Percentiles rank a stretch among this genome's conserved stretches.
phyloP scores from a whole-genome alignment of 2,329 filamentous ascomycete species.

The Didymella keratinophila region DNA sequence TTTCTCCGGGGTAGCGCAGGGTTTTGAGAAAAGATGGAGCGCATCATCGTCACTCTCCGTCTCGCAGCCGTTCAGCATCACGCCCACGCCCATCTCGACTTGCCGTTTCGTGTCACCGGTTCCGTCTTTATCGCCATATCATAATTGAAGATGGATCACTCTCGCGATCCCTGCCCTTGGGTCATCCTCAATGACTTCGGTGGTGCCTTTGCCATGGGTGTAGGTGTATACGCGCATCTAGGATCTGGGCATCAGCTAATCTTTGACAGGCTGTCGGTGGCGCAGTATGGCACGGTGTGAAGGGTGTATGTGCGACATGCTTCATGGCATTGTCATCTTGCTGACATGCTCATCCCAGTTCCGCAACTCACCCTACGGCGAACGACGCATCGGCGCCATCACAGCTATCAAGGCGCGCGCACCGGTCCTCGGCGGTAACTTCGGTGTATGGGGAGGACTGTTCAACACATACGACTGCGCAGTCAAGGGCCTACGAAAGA shows the following conservation, averaged over 20 bases:
- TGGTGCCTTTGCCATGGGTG: slow-evolving; percentile 95
- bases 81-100: slow-evolving; percentile 46
- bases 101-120: slow-evolving; percentile 14
- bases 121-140: background rate
- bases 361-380: slow-evolving; percentile 71
- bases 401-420: slow-evolving; percentile 98
- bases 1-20: slow-evolving; percentile 31
- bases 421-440: slow-evolving; percentile 95
- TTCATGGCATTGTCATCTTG: background rate
- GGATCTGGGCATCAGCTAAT: slow-evolving; percentile 21
- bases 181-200: slow-evolving; percentile 97
- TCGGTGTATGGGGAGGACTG: slow-evolving; percentile 95
- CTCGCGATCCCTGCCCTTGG: slow-evolving; percentile 95
- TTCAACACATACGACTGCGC: slow-evolving; percentile 97
- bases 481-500: slow-evolving; percentile 88
- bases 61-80: slow-evolving; percentile 24
- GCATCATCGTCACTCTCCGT: slow-evolving; percentile 35
- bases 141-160: slow-evolving; percentile 78
- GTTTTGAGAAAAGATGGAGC: slow-evolving; percentile 42
- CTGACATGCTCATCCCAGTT: slow-evolving; percentile 35
- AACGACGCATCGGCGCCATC: slow-evolving; percentile 90
- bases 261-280: slow-evolving; percentile 52
- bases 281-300: slow-evolving; percentile 91
- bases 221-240: slow-evolving; percentile 59
- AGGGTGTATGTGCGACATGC: slow-evolving; percentile 71